phyloP scores from a whole-genome alignment of 495 filamentous ascomycete species.

The Cryomyces antarcticus region DNA sequence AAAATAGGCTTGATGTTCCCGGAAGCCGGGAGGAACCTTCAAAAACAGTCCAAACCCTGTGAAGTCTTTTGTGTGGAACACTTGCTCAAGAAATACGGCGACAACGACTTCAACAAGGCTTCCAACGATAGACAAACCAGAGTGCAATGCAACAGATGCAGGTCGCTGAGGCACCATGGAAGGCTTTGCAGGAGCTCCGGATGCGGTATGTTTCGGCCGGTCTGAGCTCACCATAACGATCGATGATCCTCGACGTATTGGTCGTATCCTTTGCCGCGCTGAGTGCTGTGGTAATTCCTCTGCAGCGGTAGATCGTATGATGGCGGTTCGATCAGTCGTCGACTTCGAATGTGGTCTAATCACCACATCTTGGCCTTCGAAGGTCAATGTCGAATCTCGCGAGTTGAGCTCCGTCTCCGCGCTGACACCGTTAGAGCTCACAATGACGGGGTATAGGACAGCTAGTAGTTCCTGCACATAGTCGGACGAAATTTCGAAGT shows the following conservation, averaged over 20 bases:
- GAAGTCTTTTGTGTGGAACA: slow-evolving; percentile 73
- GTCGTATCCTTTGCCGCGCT: slow-evolving; percentile 26
- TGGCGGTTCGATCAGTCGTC: slow-evolving; percentile 30
- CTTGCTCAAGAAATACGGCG: slow-evolving; percentile 60
- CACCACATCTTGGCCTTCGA: slow-evolving; percentile 69
- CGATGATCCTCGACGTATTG: slow-evolving; percentile 57
- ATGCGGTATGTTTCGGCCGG: slow-evolving; percentile 29
- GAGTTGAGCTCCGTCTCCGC: slow-evolving; percentile 69
- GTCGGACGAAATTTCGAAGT: slow-evolving; percentile 55
- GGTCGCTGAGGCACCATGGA: slow-evolving; percentile 36
- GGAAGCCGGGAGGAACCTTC: slow-evolving; percentile 79
- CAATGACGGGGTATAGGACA: slow-evolving; percentile 65
- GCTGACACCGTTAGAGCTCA: slow-evolving; percentile 61
- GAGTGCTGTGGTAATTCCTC: slow-evolving; percentile 27
- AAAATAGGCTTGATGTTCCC: slow-evolving; percentile 86
- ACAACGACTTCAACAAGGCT: slow-evolving; percentile 54
- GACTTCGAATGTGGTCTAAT: slow-evolving; percentile 50
- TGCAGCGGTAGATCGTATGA: slow-evolving; percentile 49
- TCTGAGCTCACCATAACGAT: slow-evolving; percentile 74
- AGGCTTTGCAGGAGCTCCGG: slow-evolving; percentile 40
- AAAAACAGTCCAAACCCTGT: slow-evolving; percentile 68
- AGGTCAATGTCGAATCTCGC: slow-evolving; percentile 54
- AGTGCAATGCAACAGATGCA: slow-evolving; percentile 24
- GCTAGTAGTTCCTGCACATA: slow-evolving; percentile 62
- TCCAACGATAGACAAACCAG: slow-evolving; percentile 51